phyloP scores from a whole-genome alignment of 371 early-diverging fungal species.

The Mucor racemosus region DNA sequence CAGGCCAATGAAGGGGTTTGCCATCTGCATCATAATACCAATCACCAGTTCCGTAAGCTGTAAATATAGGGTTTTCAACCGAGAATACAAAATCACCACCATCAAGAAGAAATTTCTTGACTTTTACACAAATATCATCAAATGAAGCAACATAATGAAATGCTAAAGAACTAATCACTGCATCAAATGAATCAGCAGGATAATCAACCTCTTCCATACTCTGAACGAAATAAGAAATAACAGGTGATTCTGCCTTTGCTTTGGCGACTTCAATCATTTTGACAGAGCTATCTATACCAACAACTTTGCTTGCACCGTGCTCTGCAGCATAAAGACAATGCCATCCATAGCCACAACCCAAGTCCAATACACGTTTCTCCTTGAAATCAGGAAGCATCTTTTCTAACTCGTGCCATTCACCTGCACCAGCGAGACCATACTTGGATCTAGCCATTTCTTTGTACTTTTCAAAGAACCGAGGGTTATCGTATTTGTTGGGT shows the following conservation, averaged over 20 bases:
- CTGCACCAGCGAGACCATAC: conserved; percentile 20
- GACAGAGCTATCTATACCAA: conserved; percentile 24
- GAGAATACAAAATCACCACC: conserved; percentile 30
- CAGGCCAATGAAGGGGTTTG: conserved; percentile 24
- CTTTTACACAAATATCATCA: conserved; percentile 13
- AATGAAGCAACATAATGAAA: conserved; percentile 27
- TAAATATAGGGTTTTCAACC: conserved; percentile 32
- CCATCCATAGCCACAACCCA: conserved; percentile 34
- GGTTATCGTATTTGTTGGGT: conserved; percentile 26
- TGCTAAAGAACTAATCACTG: conserved; percentile 26
- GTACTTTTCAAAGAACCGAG: conserved; percentile 24
- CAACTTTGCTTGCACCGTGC: conserved; percentile 18
- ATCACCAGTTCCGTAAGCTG: conserved; percentile 25
- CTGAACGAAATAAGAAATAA: conserved; percentile 7
- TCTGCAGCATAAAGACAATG: conserved; percentile 27
- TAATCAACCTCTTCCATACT: conserved; percentile 18
- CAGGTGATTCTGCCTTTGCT: conserved; percentile 11
- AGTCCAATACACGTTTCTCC: conserved; percentile 23
- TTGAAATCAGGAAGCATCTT: conserved; percentile 23
- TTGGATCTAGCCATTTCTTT: conserved; percentile 24
- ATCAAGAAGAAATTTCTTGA: not conserved
- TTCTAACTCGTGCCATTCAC: conserved; percentile 27
- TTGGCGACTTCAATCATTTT: conserved; percentile 26
- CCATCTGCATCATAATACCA: conserved; percentile 23
- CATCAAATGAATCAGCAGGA: conserved; percentile 21